Evolutionary conservation across 805 yeast species (phyloP), one percentile per base, ranked within the genome.

Genomic region (Starmera dryadoides): DNA sequence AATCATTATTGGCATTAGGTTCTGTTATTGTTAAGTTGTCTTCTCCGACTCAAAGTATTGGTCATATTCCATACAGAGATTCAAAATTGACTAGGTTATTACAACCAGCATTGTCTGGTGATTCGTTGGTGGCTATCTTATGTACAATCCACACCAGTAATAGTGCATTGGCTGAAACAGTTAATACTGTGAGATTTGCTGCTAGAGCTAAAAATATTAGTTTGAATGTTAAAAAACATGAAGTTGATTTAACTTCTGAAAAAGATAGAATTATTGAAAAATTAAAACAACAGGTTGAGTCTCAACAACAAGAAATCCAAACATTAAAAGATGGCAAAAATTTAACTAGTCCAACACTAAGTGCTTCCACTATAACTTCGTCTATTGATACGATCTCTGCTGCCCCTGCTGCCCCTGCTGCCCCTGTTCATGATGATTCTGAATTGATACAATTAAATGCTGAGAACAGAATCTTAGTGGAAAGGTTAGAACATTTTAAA

Each of bases 61-160:
- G 75, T 12, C 97, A 93, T 56, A 75, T 93, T 28, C 97, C 97
- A 0, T 91, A 86, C 62, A 69, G 98, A 41, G 91, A 84, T 49
- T 82, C 94, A 2, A 82, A 82, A 48, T 67, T 86, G 37, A 91
- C 98, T 0, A 68, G 98, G 42, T 64, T 91, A 25, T 63, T 91
- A 41, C 98, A 93, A 60, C 96, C 96, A 1, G 93, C 97, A 0
- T 67, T 91, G 29, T 81, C 93, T 23, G 98, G 98, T 1, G 75
- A 81, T 25, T 80, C 96, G 2, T 69, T 88, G 28, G 88, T 91
- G 14, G 77, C 86, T 37, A 81, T 93, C 5, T 69, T 91, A 20
- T 93, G 98, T 58, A 91, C 98, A 0, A 79, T 91, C 15, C 89
- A 86, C 51, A 62, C 84, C 33, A 77, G 83, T 3, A 60, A 62